Evolutionary conservation across 768 basidiomycete genomes (phyloP).

Genomic region (Phaffia tasmanica): DNA sequence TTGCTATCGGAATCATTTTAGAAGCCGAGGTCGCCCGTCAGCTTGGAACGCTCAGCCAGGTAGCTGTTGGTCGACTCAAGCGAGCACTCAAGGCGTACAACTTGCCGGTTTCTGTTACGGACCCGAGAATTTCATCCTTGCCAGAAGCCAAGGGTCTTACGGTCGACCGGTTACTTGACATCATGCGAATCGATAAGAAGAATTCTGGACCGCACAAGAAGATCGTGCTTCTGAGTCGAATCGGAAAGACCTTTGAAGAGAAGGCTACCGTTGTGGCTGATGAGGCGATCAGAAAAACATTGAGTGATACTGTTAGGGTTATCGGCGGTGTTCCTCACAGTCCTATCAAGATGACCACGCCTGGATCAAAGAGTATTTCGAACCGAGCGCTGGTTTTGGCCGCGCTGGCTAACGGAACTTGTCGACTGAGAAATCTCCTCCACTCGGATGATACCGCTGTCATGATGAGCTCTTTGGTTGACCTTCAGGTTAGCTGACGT

Average conservation of each 20-base stretch:
- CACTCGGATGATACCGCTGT: constrained; percentile 98
- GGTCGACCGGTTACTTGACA: constrained; percentile 71
- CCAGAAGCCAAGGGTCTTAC: constrained; percentile 62
- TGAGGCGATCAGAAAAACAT: constrained; percentile 63
- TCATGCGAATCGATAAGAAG: constrained; percentile 97
- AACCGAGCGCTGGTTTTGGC: constrained; percentile 89
- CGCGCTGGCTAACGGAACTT: constrained; percentile 77
- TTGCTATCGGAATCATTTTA: constrained; percentile 89
- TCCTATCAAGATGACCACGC: constrained; percentile 68
- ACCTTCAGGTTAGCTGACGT: constrained; percentile 56
- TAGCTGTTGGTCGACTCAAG: constrained; percentile 78
- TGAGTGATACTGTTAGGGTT: constrained; percentile 69
- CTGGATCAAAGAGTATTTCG: constrained; percentile 92
- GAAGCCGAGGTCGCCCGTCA: constrained; percentile 88
- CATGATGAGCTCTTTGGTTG: constrained; percentile 89
- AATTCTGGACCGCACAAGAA: constrained; percentile 87
- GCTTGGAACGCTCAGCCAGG: constrained; percentile 77
- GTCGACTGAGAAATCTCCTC: constrained; percentile 74
- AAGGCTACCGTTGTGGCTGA: constrained; percentile 80
- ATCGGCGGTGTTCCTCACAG: constrained; percentile 54
- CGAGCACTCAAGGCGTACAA: constrained; percentile 83
- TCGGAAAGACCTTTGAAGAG: constrained; percentile 83
- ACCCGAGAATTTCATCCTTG: constrained; percentile 62
- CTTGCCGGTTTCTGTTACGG: constrained; percentile 68
- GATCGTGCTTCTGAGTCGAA: constrained; percentile 77